Evolutionary conservation across 495 filamentous ascomycete genomes (phyloP).

Genomic region (Podospora conica): DNA sequence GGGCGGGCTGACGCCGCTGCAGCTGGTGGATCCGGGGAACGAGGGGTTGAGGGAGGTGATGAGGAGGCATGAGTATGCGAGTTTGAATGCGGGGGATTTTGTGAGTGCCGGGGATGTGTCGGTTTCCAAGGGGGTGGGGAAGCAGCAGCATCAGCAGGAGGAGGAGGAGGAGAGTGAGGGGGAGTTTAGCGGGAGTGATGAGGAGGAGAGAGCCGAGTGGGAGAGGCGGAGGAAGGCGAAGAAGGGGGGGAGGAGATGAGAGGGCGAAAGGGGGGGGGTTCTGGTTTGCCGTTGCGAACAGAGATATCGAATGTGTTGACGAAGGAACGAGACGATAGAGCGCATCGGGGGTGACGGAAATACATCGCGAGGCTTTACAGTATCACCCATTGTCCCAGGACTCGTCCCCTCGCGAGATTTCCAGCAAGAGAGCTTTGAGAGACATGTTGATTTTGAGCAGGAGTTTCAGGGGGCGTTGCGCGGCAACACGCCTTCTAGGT

Average conservation of each 20-base stretch:
- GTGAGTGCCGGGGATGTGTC: conserved; percentile 30
- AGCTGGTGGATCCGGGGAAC: conserved; percentile 71
- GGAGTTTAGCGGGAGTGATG: conserved; percentile 48
- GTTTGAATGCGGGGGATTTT: conserved; percentile 46
- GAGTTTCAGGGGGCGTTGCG: background rate
- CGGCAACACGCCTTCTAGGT: background rate
- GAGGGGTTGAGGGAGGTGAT: conserved; percentile 58
- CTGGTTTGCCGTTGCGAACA: background rate
- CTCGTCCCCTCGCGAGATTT: background rate
- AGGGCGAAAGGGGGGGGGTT: background rate
- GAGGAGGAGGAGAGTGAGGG: conserved; percentile 41
- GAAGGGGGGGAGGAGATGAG: conserved; percentile 15
- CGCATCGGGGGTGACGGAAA: background rate
- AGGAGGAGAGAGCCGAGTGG: conserved; percentile 48
- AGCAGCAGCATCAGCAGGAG: conserved; percentile 2
- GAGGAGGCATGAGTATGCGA: conserved; percentile 69
- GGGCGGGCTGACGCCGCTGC: conserved; percentile 58
- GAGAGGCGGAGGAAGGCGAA: conserved; percentile 40
- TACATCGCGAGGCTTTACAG: background rate
- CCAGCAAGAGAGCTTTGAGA: background rate
- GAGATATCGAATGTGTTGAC: background rate
- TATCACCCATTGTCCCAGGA: background rate
- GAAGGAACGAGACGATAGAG: background rate
- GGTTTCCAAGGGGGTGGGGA: conserved; percentile 5
- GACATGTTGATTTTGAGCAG: background rate